Base-by-base conservation (phyloP, 768 basidiomycete species). In the Amanita exitialis region DNA sequence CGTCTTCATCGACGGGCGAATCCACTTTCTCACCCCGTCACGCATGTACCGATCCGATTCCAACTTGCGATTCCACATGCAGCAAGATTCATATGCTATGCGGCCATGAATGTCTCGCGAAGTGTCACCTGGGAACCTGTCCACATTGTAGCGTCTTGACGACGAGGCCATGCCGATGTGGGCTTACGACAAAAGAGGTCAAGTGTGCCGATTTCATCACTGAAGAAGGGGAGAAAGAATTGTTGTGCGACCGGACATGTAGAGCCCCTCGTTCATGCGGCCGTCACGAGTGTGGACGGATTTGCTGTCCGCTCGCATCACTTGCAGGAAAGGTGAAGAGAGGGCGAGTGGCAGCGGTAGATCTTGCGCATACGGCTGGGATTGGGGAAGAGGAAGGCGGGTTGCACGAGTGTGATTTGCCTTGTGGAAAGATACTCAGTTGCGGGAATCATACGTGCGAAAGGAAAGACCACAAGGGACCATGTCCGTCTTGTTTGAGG, bases 231-330 rank as follows among this genome's bases (percentile, higher is more conserved):
- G 71, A 72, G 48, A 67, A 64, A 2, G 85, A 90, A 51, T 75
- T 93, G 37, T 64, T 86, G 1, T 98, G 96, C 64, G 85, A 91
- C 51, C 76, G 79, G 28, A 78, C 82, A 1, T 99, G 96, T 61
- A 68, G 69, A 16, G 87, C 83, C 0, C 69, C 91, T 8, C 79
- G 92, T 13, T 75, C 79, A 6, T 98, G 96, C 61, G 90, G 94
- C 0, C 73, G 82, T 18, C 96, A 99, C 59, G 82, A 86, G 54
- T 98, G 96, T 61, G 72, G 74, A 15, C 76, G 93, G 3, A 53
- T 84, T 7, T 98, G 96, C 62, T 99, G 96, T 59, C 94, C 96
- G 0, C 76, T 97, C 0, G 86, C 91, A 0, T 78, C 75, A 16
- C 67, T 87, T 4, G 72, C 76, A 10, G 54, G 64, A 18, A 55